These are phyloP conservation scores for Pichia insulana DNA, from an alignment of 805 yeast species.

Conservation along the genomic window DNA sequence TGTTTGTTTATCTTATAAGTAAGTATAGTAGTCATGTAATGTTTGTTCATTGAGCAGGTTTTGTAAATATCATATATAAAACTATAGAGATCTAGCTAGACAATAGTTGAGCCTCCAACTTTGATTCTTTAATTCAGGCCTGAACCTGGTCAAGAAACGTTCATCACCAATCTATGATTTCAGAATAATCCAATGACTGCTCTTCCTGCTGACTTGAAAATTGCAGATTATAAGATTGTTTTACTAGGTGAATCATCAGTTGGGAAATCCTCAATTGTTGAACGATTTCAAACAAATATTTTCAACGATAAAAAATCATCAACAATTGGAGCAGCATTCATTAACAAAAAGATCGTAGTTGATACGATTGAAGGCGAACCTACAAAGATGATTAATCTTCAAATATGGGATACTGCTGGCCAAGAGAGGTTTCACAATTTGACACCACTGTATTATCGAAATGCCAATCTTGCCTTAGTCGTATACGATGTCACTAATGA, in stretches of 20 bases:
- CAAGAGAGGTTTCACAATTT: slow-evolving; percentile 78
- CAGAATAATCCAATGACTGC: too few species aligned
- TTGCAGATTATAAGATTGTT: slow-evolving; percentile 29
- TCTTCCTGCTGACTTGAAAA: neutral
- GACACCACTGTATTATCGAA: slow-evolving; percentile 79
- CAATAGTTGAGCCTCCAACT: too few species aligned
- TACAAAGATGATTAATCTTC: slow-evolving; percentile 38
- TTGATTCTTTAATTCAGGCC: too few species aligned
- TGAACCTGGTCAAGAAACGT: too few species aligned
- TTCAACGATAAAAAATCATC: slow-evolving; percentile 80
- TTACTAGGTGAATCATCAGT: slow-evolving; percentile 46
- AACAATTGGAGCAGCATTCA: slow-evolving; percentile 97
- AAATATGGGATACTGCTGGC: slow-evolving; percentile 95
- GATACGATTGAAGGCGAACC: neutral
- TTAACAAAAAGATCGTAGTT: slow-evolving; percentile 62
- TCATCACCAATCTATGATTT: too few species aligned
- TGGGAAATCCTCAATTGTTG: slow-evolving; percentile 69
- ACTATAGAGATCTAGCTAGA: too few species aligned
- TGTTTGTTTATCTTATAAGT: slow-evolving; percentile 1
- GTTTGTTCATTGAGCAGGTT: too few species aligned
- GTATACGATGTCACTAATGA: slow-evolving; percentile 72
- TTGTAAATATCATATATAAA: too few species aligned
- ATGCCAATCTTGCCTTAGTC: slow-evolving; percentile 75
- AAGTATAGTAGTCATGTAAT: too few species aligned
- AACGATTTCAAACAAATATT: slow-evolving; percentile 60